Base-by-base conservation (phyloP, 2,329 filamentous ascomycete genomes). In the Fusarium napiforme region DNA sequence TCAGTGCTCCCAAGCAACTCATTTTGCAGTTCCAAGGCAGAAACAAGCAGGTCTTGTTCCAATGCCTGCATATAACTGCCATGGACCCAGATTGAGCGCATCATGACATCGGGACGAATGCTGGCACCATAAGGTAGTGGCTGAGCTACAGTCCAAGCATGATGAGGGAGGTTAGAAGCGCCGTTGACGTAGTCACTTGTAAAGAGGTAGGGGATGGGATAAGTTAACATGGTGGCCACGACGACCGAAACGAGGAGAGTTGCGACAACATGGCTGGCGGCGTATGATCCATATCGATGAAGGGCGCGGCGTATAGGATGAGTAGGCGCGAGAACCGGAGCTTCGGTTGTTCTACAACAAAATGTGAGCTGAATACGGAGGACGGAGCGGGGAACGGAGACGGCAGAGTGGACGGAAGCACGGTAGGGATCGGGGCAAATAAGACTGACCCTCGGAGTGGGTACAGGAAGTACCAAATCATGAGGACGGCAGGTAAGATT, bases 31-130 rank as follows among this genome's bases (percentile, higher is more conserved):
- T 90, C 86, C 52, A 96, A 84, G 14, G 92, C 92, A 47, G 89
- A 87, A 37, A 88, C 84, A 49, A 96, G 84, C 16, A 95, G 87
- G 11, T 90, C 84, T 58, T 86, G 86, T 56, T 93, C 86, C 40
- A 96, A 85, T 16, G 93, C 93, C 77, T 91, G 87, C 91, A 95
- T 95, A 78, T 95, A 95, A 79, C 89, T 92, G 71, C 92, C 93
- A 78, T 95, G 93, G 21, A 96, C 87, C 93, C 93, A 96, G 63
- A 94, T 88, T 64, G 93, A 93, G 74, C 93, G 92, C 89, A 96
- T 93, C 63, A 93, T 90, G n/a, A 96, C 90, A 79, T 96, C 93
- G 8, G 91, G 87, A 60, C 85, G 83, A 49, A 85, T 84, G 32
- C 83, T 78, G 9, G 82, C 81, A 60, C 84, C 84, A 53, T 88